Evolutionary conservation across 2,329 filamentous ascomycete genomes (phyloP), one percentile per base, ranked within the genome.

Genomic region (Pseudocercospora fuligena): DNA sequence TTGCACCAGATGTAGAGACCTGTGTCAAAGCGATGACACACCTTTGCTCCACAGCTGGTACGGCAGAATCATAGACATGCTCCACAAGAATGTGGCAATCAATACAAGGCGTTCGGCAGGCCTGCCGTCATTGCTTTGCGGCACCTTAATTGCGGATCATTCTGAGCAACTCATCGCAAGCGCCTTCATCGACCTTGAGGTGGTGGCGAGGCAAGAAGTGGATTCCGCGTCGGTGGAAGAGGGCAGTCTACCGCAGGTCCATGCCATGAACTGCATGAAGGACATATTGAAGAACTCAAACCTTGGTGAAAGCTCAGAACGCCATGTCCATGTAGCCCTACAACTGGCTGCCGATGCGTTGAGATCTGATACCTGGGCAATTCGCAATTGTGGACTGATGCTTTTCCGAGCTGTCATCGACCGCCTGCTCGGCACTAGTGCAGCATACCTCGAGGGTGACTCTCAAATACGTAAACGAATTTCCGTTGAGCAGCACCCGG

Each of bases 261-360:
- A 99, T 78, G 93, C 95, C 0, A 86, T 97, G 76, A 99, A 99
- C 77, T 97, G 92, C 67, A 82, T 99, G 65, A 95, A 95, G 76
- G 93, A 97, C 70, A 90, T 97, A 1, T 95, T 97, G 79, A 94
- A 92, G 65, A 93, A 90, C 71, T 92, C 93, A 0, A 87, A 88
- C 59, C 84, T 98, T 14, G 86, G 92, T 29, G 88, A 88, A 63
- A 86, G 86, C 61, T 91, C 92, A 0, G 92, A 97, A 73, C 82
- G 83, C 0, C 90, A 93, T 72, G 84, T 97, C 7, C 89, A 91
- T 8, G 83, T 88, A 31, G 90, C 90, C 36, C 83, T 99, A 3
- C 87, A 90, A 67, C 84, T 98, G n/a, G 93, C 94, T 1, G 92
- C 92, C 11, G 86, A 87, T 66, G 92, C 91, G 60, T 84, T 99